Evolutionary conservation across 2,329 filamentous ascomycete genomes (phyloP).

Genomic region (Pseudogymnoascus sp.): DNA sequence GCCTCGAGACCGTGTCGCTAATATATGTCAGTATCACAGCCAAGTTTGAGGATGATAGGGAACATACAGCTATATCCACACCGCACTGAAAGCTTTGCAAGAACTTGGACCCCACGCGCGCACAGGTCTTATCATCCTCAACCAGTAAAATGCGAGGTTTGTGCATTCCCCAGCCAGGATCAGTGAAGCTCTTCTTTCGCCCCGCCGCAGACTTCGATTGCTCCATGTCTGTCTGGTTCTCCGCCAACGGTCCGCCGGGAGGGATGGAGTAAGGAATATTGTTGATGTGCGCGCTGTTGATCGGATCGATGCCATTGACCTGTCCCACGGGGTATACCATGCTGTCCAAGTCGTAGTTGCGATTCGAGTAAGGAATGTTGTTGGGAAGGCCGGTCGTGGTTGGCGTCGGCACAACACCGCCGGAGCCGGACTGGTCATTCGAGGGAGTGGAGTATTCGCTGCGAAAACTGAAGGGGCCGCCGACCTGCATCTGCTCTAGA

Average conservation of each 20-base stretch:
- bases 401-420: constrained; percentile 31
- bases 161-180: constrained; percentile 48
- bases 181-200: constrained; percentile 29
- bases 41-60: neutral
- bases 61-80: constrained; percentile 59
- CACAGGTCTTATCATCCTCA: constrained; percentile 67
- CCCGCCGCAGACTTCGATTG: constrained; percentile 39
- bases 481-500: constrained; percentile 52
- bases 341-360: constrained; percentile 52
- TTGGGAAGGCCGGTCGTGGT: constrained; percentile 40
- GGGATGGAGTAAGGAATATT: constrained; percentile 83
- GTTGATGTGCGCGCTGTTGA: constrained; percentile 87
- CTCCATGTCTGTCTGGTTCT: constrained; percentile 27
- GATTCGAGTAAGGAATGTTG: constrained; percentile 30
- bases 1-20: constrained; percentile 84
- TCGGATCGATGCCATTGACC: constrained; percentile 87
- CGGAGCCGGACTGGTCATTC: constrained; percentile 20
- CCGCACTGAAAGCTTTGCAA: constrained; percentile 56
- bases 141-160: constrained; percentile 82
- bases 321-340: constrained; percentile 88
- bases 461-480: constrained; percentile 19
- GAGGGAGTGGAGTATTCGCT: constrained; percentile 27
- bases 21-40: constrained; percentile 19
- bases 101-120: constrained; percentile 61
- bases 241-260: constrained; percentile 44